Evolutionary conservation across 1,139 yeast species (phyloP).

Genomic region (Suhomyces taliae): DNA sequence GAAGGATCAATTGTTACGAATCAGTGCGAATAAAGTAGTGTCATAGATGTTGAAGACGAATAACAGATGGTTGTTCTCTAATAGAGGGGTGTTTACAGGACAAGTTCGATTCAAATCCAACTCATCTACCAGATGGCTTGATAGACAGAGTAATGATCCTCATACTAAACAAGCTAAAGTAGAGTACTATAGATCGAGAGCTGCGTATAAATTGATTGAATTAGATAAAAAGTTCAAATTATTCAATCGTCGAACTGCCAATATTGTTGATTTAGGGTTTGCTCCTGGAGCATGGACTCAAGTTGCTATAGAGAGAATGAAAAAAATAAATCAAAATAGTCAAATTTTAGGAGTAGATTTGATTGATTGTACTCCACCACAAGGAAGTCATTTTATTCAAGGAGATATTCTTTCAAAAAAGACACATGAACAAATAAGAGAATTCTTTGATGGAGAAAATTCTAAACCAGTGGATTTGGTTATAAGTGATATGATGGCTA

Average conservation of each 20-base stretch:
- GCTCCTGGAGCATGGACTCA: slow-evolving; percentile 56
- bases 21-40: too few species aligned
- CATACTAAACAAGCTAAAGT: slow-evolving; percentile 66
- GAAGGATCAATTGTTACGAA: too few species aligned
- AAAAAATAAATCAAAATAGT: slow-evolving; percentile 14
- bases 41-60: neutral
- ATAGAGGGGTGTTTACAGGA: neutral
- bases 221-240: slow-evolving; percentile 63
- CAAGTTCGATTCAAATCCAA: slow-evolving; percentile 22
- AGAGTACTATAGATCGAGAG: slow-evolving; percentile 72
- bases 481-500: slow-evolving; percentile 52
- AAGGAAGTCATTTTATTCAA: slow-evolving; percentile 40
- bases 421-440: slow-evolving; percentile 34
- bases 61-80: neutral
- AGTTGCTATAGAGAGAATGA: slow-evolving; percentile 34
- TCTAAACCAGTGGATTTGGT: slow-evolving; percentile 30
- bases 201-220: slow-evolving; percentile 82
- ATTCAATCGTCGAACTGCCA: slow-evolving; percentile 47
- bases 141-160: slow-evolving; percentile 63
- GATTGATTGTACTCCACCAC: slow-evolving; percentile 39
- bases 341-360: slow-evolving; percentile 44
- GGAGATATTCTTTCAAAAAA: slow-evolving; percentile 40
- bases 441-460: slow-evolving; percentile 11
- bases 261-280: slow-evolving; percentile 72
- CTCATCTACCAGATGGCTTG: slow-evolving; percentile 74